Conservation (phyloP, 257 asterid genomes). For the Salvia rosmarinus region DNA sequence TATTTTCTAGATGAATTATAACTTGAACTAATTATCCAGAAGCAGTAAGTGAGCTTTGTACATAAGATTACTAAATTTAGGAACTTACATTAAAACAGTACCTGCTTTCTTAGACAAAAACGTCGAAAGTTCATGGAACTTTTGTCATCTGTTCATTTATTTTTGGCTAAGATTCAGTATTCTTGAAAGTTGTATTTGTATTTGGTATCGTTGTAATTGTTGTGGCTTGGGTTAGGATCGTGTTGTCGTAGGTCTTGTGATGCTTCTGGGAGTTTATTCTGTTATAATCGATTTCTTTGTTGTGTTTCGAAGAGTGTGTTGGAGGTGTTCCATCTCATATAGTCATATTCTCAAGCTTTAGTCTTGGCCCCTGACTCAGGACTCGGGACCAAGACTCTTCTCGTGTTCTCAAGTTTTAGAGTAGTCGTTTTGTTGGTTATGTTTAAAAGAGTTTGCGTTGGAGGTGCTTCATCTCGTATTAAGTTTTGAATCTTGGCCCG, state of each 20-base stretch:
- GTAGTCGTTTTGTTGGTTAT: not conserved
- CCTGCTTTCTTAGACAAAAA: not conserved
- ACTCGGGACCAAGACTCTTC: too few relatives aligned
- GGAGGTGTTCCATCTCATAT: not conserved
- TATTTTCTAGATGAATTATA: conserved; percentile 2
- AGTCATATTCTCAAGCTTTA: too few relatives aligned
- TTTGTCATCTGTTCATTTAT: not conserved
- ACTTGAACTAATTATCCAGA: conserved; percentile 10
- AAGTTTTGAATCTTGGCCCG: not conserved
- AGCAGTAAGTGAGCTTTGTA: conserved; percentile 23
- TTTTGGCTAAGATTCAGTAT: conserved; percentile 1
- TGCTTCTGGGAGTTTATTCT: not conserved
- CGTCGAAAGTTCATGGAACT: conserved; percentile 3
- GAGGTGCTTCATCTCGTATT: too few relatives aligned
- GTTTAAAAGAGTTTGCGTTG: not conserved
- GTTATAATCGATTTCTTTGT: not conserved
- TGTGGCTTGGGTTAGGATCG: not conserved
- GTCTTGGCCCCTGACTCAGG: too few relatives aligned
- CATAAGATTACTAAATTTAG: conserved; percentile 22
- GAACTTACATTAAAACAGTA: not conserved
- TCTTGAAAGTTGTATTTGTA: not conserved
- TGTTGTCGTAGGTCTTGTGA: not conserved
- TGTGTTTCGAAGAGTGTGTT: not conserved
- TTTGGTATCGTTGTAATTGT: not conserved
- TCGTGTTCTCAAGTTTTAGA: too few relatives aligned